Evolutionary conservation across 768 basidiomycete genomes (phyloP), one percentile per base, ranked within the genome.

Genomic region (Hypholoma fasciculare): DNA sequence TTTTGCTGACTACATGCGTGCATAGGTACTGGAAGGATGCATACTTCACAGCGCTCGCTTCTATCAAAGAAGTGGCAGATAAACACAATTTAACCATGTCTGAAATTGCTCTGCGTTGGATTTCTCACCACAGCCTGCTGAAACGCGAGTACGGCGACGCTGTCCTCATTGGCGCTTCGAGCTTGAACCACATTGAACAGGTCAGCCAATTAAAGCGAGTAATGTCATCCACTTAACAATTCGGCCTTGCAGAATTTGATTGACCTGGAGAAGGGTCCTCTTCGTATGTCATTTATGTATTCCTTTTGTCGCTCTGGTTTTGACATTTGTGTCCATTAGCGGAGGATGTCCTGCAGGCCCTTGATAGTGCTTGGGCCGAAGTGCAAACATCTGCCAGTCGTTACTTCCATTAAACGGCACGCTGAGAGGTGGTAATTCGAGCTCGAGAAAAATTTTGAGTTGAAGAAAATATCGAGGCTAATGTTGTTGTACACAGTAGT

Each of bases 141-240:
- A 75, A 78, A 62, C 70, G 76, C 7, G 81, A 83, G 60, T 63
- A 74, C 23, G 78, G 81, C 11, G 81, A 84, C 62, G 68, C 79
- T 20, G 71, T 87, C 56, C 71, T 88, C 55, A 86, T 89, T 61
- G 86, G 86, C n/a, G 86, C 86, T 26, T 83, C 81, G 4, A 83
- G 77, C 57, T 49, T 82, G 61, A 72, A 74, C 30, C 87, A 89
- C 62, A 81, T 86, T 48, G 78, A 86, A 66, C 72, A 80, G 71
- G 80, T 78, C 47, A 9, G 13, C n/a, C 43, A 30, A 48, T 20
- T 5, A 12, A 8, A 17, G 19, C 17, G 11, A 26, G 13, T 8
- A 34, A 13, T 17, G 43, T 38, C 13, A 4, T 20, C 12, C 26
- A 6, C 26, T 52, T 36, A 16, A 51, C 17, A 19, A 7, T 20